These are phyloP conservation scores for Fistulifera pelliculosa DNA, from an alignment of 108 stramenopile species.

Conservation along the genomic window DNA sequence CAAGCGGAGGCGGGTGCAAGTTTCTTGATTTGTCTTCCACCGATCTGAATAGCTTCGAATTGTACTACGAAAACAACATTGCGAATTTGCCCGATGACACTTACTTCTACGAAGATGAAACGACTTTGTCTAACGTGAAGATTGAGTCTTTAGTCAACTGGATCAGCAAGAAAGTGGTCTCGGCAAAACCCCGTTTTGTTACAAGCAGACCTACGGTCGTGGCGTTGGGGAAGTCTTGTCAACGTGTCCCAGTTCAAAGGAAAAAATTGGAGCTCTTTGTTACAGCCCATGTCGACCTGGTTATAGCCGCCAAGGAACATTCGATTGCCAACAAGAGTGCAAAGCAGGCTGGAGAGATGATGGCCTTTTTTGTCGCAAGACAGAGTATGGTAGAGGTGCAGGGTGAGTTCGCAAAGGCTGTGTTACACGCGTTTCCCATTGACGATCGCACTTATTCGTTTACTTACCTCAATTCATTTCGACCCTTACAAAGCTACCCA, in stretches of 20 bases:
- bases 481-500: not conserved
- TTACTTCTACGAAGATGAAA: not conserved
- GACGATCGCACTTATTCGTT: too few species aligned
- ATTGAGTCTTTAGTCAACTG: not conserved
- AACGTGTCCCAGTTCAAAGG: slow-evolving; percentile 1
- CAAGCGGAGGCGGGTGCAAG: slow-evolving; percentile 1
- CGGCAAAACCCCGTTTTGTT: slow-evolving; percentile 5
- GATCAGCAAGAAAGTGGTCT: not conserved
- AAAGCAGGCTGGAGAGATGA: slow-evolving; percentile 8
- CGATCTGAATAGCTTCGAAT: not conserved
- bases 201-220: slow-evolving; percentile 6
- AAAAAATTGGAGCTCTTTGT: slow-evolving; percentile 5
- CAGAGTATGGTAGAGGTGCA: slow-evolving; percentile 8
- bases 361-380: slow-evolving; percentile 2
- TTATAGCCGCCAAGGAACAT: slow-evolving; percentile 7
- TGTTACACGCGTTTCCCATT: too few species aligned
- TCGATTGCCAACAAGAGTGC: slow-evolving; percentile 7
- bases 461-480: too few species aligned
- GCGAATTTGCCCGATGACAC: not conserved
- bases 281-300: slow-evolving; percentile 4
- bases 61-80: not conserved
- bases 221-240: slow-evolving; percentile 7
- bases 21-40: slow-evolving; percentile 1
- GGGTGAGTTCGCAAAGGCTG: not conserved
- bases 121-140: not conserved